A percentile compares a stretch with the other conserved stretches of the same genome.
Evolutionary conservation across 495 filamentous ascomycete species (phyloP).

Genomic region (Aspergillus saccharolyticus): DNA sequence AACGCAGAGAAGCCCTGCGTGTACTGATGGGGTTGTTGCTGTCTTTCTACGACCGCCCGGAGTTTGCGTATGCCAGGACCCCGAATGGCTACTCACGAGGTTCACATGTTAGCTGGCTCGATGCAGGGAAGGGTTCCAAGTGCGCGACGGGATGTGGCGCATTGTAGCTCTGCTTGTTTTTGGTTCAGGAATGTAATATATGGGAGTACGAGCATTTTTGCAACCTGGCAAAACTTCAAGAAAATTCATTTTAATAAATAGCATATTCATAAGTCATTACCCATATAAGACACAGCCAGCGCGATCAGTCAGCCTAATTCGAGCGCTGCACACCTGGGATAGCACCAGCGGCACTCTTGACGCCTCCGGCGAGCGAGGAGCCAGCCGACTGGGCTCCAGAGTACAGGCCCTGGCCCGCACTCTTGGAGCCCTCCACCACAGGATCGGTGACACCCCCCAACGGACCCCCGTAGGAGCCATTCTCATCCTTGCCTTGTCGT

Average conservation of each 20-base stretch:
- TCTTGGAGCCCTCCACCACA: constrained; percentile 7
- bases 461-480: constrained; percentile 42
- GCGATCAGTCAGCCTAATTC: background rate
- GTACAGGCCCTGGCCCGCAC: constrained; percentile 4
- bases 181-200: no score
- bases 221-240: background rate
- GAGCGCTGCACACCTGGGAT: background rate
- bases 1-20: background rate
- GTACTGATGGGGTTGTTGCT: background rate
- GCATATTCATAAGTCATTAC: background rate
- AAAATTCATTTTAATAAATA: background rate
- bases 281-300: background rate
- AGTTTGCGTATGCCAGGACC: background rate
- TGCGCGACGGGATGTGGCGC: no score
- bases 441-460: constrained; percentile 13
- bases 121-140: no score
- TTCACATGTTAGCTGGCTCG: no score
- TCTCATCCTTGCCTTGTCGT: constrained; percentile 55
- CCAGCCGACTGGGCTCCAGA: constrained; percentile 8
- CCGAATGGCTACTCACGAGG: background rate
- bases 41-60: background rate
- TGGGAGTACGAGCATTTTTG: no score
- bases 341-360: constrained; percentile 1
- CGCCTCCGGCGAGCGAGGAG: constrained; percentile 2
- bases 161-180: no score